Percentiles rank a stretch among this genome's conserved stretches.
Evolutionary conservation across 768 basidiomycete genomes (phyloP).

Genomic region (Lactarius deliciosus): DNA sequence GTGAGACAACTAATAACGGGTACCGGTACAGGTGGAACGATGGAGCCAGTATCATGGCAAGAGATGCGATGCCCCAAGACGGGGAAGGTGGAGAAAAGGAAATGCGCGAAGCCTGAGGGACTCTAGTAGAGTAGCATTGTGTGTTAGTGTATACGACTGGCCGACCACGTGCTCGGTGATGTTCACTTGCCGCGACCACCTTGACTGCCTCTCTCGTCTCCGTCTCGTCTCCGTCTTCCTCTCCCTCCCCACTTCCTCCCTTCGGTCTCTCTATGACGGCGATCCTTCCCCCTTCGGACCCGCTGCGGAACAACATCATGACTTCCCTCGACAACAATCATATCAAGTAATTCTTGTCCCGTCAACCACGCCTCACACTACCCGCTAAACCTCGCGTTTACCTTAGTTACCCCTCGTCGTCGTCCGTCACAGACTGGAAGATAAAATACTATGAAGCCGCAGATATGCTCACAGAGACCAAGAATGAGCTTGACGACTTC

Average conservation of each 20-base stretch:
- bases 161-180: conserved; percentile 19
- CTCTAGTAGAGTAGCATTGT: conserved; percentile 32
- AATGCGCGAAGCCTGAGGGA: conserved; percentile 82
- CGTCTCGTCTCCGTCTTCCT: conserved; percentile 25
- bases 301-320: conserved; percentile 57
- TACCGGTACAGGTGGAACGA: conserved; percentile 58
- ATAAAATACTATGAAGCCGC: conserved; percentile 78
- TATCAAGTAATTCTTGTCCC: conserved; percentile 47
- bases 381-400: conserved; percentile 18
- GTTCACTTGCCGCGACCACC: conserved; percentile 15
- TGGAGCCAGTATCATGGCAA: conserved; percentile 88
- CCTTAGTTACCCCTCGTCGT: conserved; percentile 53
- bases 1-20: conserved; percentile 4
- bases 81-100: conserved; percentile 74
- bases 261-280: conserved; percentile 51
- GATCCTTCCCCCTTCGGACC: conserved; percentile 59
- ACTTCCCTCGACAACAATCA: conserved; percentile 62
- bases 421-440: conserved; percentile 61
- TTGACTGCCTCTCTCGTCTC: conserved; percentile 11
- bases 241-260: conserved; percentile 21
- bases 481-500: conserved; percentile 84
- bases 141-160: not conserved
- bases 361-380: conserved; percentile 13
- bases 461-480: conserved; percentile 82
- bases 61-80: conserved; percentile 88